Base-by-base conservation (phyloP, 441 rosid genomes). In the Pelargonium citronellum region DNA sequence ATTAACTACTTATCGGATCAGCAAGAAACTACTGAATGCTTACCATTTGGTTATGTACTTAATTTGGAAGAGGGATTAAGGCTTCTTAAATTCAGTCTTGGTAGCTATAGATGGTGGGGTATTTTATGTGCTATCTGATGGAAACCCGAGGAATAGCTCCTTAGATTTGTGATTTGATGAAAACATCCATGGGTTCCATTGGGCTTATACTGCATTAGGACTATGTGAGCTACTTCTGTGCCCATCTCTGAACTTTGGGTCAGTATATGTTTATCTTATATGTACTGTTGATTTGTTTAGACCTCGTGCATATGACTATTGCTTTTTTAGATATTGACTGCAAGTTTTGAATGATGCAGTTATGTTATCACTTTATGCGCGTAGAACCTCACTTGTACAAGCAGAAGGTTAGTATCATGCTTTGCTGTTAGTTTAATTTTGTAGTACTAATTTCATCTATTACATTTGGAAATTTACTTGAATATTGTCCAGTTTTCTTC, bases 331-430 rank as follows among this genome's bases (percentile, higher is more conserved):
- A 1, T 63, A 34, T 64, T 78, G 71, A 79, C 72, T 1, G 67
- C n/a, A 60, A 71, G 13, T 72, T 76, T 77, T 30, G 4, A 15
- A 19, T 68, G 46, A 72, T 81, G 74, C 85, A 84, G 90, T 49
- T 80, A 64, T 61, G 85, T 58, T 74, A 22, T 37, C 80, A 64
- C 75, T 72, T 44, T 67, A 70, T 74, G 80, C 82, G 66, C n/a
- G 74, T 72, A 71, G 67, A 67, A 51, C 84, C 85, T 55, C 66
- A 69, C 67, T 62, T 71, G 13, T 80, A 71, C 74, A 62, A 27
- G 13, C 55, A 51, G 57, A 78, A 82, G 87, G 88, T 84, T 57
- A 55, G 71, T 69, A 67, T 67, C 65, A 49, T 67, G 41, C 7
- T 37, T 37, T 37, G 41, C 8, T 37, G 7, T 37, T 37, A 8